Conservation (phyloP, 2,329 filamentous ascomycete genomes). For the Metarhizium humberi region DNA sequence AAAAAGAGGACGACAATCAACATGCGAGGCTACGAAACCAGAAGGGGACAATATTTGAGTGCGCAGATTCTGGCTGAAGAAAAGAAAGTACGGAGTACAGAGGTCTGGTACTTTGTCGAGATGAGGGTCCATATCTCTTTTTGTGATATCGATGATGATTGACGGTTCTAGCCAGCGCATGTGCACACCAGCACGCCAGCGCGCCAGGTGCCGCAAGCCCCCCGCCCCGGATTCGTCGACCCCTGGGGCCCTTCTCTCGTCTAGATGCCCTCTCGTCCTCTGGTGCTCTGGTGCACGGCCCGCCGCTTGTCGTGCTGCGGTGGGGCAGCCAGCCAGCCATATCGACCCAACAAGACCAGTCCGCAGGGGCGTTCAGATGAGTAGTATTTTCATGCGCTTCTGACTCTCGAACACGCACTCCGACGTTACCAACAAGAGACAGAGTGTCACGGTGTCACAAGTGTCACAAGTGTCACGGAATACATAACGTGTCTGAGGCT, state of each 20-base stretch:
- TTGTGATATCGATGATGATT: not conserved
- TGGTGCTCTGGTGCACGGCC: not conserved
- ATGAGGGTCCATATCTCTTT: not conserved
- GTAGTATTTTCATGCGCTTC: too few species aligned
- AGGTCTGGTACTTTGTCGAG: not conserved
- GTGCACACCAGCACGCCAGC: not conserved
- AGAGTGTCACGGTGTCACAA: not conserved
- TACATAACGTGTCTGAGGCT: not conserved
- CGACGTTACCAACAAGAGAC: too few species aligned
- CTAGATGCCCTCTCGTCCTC: not conserved
- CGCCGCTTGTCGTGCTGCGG: not conserved
- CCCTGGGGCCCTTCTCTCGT: not conserved
- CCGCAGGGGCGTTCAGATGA: not conserved
- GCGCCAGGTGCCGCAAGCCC: too few species aligned
- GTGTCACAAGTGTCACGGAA: not conserved
- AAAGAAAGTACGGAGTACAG: too few species aligned
- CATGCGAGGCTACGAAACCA: not conserved
- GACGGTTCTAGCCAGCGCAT: not conserved
- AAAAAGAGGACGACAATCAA: not conserved
- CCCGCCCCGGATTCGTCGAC: not conserved
- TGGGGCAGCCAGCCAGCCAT: not conserved
- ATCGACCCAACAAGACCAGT: not conserved
- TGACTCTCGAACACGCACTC: too few species aligned
- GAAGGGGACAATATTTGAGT: not conserved
- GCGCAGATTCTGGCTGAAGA: not conserved